Conservation (phyloP, 169 alveolate species). For the Theileria parva region DNA sequence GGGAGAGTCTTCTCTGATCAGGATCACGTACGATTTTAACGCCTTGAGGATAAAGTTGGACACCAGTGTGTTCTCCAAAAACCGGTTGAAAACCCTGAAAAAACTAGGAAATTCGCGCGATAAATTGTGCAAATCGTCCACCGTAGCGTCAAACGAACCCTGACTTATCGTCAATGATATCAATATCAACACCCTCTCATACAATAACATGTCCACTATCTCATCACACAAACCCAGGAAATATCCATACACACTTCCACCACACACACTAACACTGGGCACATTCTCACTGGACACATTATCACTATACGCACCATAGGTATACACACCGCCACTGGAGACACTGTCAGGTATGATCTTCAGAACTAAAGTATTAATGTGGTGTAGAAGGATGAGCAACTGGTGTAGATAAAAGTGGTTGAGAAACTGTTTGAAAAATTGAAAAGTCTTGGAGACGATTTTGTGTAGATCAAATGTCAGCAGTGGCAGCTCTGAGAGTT, state of each 20-base stretch:
- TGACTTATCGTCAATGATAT: slow-evolving; percentile 14
- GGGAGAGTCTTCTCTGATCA: neutral
- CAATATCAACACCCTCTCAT: neutral
- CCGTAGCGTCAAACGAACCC: slow-evolving; percentile 6
- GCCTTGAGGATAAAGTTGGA: slow-evolving; percentile 5
- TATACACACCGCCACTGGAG: too few relatives aligned
- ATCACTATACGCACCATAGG: too few relatives aligned
- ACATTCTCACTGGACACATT: too few relatives aligned
- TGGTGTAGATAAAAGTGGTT: slow-evolving; percentile 38
- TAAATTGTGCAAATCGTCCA: neutral
- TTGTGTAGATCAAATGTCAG: slow-evolving; percentile 17
- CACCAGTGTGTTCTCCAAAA: neutral
- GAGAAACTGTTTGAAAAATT: slow-evolving; percentile 29
- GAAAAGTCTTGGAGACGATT: slow-evolving; percentile 33
- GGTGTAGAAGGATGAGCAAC: slow-evolving; percentile 1
- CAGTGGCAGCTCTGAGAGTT: slow-evolving; percentile 44
- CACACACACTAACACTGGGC: too few relatives aligned
- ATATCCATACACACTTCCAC: too few relatives aligned
- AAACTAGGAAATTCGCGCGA: neutral
- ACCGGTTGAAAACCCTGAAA: neutral
- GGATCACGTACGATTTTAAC: slow-evolving; percentile 8
- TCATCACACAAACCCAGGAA: neutral
- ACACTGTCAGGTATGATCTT: neutral
- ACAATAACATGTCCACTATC: neutral
- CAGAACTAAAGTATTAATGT: neutral